These are phyloP conservation scores for Melanopsichium pennsylvanicum DNA, from an alignment of 1,284 basidiomycete species.

Conservation along the genomic window DNA sequence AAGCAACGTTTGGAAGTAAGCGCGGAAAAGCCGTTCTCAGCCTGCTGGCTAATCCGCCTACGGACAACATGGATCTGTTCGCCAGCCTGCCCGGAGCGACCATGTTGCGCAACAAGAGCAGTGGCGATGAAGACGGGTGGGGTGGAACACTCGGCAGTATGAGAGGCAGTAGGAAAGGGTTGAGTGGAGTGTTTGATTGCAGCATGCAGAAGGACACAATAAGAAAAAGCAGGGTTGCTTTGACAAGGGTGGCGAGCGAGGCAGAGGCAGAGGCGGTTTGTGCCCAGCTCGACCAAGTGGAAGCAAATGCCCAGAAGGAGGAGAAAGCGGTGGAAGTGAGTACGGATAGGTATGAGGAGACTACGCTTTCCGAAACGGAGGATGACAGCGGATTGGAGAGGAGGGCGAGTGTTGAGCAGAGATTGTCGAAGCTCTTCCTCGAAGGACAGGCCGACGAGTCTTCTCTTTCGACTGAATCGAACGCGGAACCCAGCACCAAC, in stretches of 20 bases:
- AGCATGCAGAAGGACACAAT: too few species aligned
- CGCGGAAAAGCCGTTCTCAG: slow-evolving; percentile 41
- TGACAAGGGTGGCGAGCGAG: slow-evolving; percentile 30
- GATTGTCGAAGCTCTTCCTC: slow-evolving; percentile 22
- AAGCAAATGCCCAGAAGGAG: too few species aligned
- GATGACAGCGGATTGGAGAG: slow-evolving; percentile 2
- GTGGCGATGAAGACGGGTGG: slow-evolving; percentile 47
- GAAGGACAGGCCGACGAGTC: neutral
- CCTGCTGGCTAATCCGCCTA: slow-evolving; percentile 16
- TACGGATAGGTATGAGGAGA: slow-evolving; percentile 12
- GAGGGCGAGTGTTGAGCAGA: slow-evolving; percentile 16
- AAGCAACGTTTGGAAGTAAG: slow-evolving; percentile 43
- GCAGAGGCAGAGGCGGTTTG: slow-evolving; percentile 35
- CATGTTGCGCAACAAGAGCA: slow-evolving; percentile 14
- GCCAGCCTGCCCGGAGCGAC: slow-evolving; percentile 24
- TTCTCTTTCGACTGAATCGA: neutral
- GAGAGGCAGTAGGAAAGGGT: slow-evolving; percentile 43
- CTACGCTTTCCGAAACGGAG: neutral
- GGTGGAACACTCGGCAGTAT: slow-evolving; percentile 50
- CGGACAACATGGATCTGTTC: slow-evolving; percentile 14
- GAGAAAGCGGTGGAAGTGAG: slow-evolving; percentile 2
- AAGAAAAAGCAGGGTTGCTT: too few species aligned
- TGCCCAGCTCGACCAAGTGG: too few species aligned
- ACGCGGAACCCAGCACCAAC: neutral
- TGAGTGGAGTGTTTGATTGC: slow-evolving; percentile 46